Base-by-base conservation (phyloP, 2,329 filamentous ascomycete species). In the Mariannaea sp. region DNA sequence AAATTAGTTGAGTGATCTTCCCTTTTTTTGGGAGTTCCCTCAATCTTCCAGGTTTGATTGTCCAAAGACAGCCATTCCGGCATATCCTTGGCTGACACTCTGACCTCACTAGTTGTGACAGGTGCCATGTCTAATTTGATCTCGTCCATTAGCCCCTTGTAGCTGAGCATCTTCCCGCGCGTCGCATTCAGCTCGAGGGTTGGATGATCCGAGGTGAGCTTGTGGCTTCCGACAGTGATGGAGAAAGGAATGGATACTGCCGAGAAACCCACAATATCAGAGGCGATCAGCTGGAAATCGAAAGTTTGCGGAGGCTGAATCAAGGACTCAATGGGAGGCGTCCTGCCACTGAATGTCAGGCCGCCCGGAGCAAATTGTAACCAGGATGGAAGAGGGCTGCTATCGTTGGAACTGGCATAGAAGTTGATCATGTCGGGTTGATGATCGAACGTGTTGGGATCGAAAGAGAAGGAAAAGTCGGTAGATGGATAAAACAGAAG, bases 311-410 rank as follows among this genome's bases (percentile, higher is more conserved):
- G 87, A 7, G 85, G 84, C 26, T 86, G 81, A 29, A 84, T 72
- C 8, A 87, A 75, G 22, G 83, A 84, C 53, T 82, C 80, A 40
- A 85, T 77, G 1, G 84, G 74, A 1, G 90, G 91, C 2, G 87
- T 88, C 27, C 73, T 82, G 19, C 92, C 92, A 1, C 81, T 82
- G 63, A 96, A 95, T 1, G 78, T 79, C 32, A 96, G 73, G 0
- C 72, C 77, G 2, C 68, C 68, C 1, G 80, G 68, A 61, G 94
- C 82, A 65, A 96, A 96, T n/a, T 75, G 75, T 38, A 96, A 76
- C 92, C 92, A 96, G 1, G 90, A 86, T 16, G 92, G 92, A 29
- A 96, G 75, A 29, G 92, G 91, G n/a, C 88, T 89, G 65, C 89
- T 89, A 65, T 93, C 82, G 5, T 78, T 79, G 4, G 89, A 88